A percentile compares a stretch with the other conserved stretches of the same genome.
These are phyloP conservation scores for Aspergillus wentii DNA, from an alignment of 495 filamentous ascomycete species.

Conservation along the genomic window DNA sequence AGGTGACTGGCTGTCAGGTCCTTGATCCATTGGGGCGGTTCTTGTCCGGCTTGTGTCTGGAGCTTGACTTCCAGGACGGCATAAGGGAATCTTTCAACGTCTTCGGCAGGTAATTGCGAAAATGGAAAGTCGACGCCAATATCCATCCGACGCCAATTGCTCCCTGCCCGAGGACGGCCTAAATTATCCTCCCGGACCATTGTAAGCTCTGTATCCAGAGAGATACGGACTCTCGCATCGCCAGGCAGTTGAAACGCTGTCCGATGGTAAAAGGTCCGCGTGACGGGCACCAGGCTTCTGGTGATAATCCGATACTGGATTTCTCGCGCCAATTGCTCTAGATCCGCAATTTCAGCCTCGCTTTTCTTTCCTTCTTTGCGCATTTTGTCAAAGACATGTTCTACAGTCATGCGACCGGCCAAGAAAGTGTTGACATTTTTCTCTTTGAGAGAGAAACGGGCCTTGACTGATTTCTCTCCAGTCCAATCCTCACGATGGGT, in stretches of 20 bases:
- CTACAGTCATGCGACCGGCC: slow-evolving; percentile 72
- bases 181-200: slow-evolving; percentile 95
- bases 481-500: slow-evolving; percentile 99
- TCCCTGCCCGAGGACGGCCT: slow-evolving; percentile 65
- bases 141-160: slow-evolving; percentile 96
- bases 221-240: slow-evolving; percentile 93
- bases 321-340: slow-evolving; percentile 85
- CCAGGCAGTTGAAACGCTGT: slow-evolving; percentile 97
- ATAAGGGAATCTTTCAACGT: slow-evolving; percentile 90
- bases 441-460: slow-evolving; percentile 90
- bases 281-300: slow-evolving; percentile 76
- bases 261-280: slow-evolving; percentile 92
- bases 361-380: slow-evolving; percentile 91
- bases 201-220: slow-evolving; percentile 90
- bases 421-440: slow-evolving; percentile 93
- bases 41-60: slow-evolving; percentile 94
- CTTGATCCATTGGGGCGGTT: slow-evolving; percentile 93
- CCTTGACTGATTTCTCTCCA: slow-evolving; percentile 97
- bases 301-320: slow-evolving; percentile 90
- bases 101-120: slow-evolving; percentile 75
- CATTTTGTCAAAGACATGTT: slow-evolving; percentile 87
- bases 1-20: slow-evolving; percentile 89
- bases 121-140: slow-evolving; percentile 97
- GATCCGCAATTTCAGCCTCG: slow-evolving; percentile 79
- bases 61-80: slow-evolving; percentile 96